Percentiles rank a stretch among this genome's conserved stretches.
phyloP scores from a whole-genome alignment of 2,329 filamentous ascomycete genomes.

The Boeremia exigua region DNA sequence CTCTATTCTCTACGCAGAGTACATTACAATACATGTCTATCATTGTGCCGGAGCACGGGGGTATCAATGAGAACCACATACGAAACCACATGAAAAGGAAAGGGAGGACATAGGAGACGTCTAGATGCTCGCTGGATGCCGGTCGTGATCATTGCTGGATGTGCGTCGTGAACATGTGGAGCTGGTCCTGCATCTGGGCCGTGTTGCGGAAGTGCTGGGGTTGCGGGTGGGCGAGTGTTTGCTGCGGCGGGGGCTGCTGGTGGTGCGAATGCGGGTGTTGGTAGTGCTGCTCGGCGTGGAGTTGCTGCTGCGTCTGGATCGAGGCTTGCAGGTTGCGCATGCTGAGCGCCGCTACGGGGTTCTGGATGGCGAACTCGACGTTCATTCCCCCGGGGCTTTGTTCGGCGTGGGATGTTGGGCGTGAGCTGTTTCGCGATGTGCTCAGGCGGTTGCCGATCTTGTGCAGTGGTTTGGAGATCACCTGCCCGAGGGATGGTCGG shows the following conservation, averaged over 20 bases:
- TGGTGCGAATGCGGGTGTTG: constrained; percentile 17
- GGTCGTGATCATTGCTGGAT: constrained; percentile 19
- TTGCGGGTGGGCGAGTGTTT: constrained; percentile 28
- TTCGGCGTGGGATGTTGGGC: constrained; percentile 32
- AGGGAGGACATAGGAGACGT: constrained; percentile 3
- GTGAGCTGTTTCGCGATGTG: constrained; percentile 32
- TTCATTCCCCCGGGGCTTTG: constrained; percentile 30
- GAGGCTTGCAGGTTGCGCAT: constrained; percentile 25
- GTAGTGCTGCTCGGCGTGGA: constrained; percentile 22
- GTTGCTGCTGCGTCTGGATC: constrained; percentile 20
- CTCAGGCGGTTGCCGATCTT: constrained; percentile 40
- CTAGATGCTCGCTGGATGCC: constrained; percentile 27
- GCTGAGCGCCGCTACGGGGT: constrained; percentile 24
- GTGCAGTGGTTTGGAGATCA: constrained; percentile 43
- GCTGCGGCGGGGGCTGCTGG: constrained; percentile 28
- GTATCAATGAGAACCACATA: constrained; percentile 20
- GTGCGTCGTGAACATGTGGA: constrained; percentile 31
- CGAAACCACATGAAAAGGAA: constrained; percentile 6
- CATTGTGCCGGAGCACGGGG: constrained; percentile 24
- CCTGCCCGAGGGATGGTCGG: constrained; percentile 43
- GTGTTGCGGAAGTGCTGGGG: constrained; percentile 26
- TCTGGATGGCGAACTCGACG: constrained; percentile 33
- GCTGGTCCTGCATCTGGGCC: constrained; percentile 32
- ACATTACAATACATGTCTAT: constrained; percentile 27
- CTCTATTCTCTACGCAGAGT: constrained; percentile 9